A percentile compares a stretch with the other conserved stretches of the same genome.
phyloP scores from a whole-genome alignment of 805 yeast genomes.

The Yueomyces sinensis region DNA sequence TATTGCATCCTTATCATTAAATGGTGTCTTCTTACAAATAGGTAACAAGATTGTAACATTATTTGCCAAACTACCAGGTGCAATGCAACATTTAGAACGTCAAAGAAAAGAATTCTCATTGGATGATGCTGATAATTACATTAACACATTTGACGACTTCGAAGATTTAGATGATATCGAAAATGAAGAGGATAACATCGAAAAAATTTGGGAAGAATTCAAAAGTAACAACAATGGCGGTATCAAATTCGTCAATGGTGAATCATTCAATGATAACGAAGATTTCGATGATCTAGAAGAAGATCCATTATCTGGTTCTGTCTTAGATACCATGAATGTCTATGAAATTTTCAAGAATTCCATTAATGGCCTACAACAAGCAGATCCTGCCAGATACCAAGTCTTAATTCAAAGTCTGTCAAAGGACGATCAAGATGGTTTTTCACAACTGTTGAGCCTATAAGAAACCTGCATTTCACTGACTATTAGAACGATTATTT shows the following conservation, averaged over 20 bases:
- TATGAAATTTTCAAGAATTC: conserved; percentile 51
- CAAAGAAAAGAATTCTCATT: conserved; percentile 41
- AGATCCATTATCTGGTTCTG: conserved; percentile 67
- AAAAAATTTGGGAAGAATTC: conserved; percentile 37
- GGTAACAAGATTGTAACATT: conserved; percentile 39
- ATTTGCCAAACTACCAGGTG: conserved; percentile 54
- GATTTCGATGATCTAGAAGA: conserved; percentile 69
- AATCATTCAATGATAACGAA: conserved; percentile 27
- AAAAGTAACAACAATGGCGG: conserved; percentile 27
- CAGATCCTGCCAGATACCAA: conserved; percentile 36
- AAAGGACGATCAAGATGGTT: conserved; percentile 24
- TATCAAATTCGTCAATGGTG: conserved; percentile 24
- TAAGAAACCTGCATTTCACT: neutral
- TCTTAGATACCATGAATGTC: conserved; percentile 66
- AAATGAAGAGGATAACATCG: conserved; percentile 22
- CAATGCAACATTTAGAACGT: conserved; percentile 52
- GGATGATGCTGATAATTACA: conserved; percentile 19
- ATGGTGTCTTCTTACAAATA: conserved; percentile 31
- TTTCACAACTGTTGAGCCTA: conserved; percentile 6
- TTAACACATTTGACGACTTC: conserved; percentile 10
- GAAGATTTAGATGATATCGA: conserved; percentile 27
- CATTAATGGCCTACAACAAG: conserved; percentile 34
- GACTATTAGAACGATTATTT: neutral
- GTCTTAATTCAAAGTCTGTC: conserved; percentile 29
- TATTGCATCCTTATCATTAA: conserved; percentile 23